Evolutionary conservation across 2,329 filamentous ascomycete genomes (phyloP).

Genomic region (Lachnellula subtilissima): DNA sequence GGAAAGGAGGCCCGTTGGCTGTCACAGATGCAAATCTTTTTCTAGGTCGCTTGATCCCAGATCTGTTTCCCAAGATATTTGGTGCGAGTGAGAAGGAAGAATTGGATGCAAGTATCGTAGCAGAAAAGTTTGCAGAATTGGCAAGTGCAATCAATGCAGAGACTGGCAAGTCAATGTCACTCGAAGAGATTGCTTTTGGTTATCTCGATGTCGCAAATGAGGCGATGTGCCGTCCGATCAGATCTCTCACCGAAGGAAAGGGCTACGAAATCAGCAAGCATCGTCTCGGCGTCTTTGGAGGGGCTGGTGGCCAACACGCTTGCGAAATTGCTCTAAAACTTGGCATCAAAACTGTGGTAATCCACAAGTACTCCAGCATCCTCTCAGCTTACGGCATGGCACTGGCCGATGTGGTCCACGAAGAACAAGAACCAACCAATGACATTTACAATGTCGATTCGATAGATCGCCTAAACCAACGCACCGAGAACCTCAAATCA

Average conservation of each 20-base stretch:
- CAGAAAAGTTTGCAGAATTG: conserved; percentile 67
- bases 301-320: conserved; percentile 88
- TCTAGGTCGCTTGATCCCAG: conserved; percentile 74
- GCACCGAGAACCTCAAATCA: not conserved
- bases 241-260: conserved; percentile 83
- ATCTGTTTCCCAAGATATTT: conserved; percentile 76
- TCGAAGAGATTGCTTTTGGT: conserved; percentile 53
- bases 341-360: conserved; percentile 75
- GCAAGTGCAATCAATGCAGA: conserved; percentile 65
- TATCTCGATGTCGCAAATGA: conserved; percentile 87
- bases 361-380: conserved; percentile 82
- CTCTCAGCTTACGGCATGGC: conserved; percentile 90
- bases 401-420: conserved; percentile 56
- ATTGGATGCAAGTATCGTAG: conserved; percentile 64
- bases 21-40: conserved; percentile 88
- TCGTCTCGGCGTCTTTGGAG: conserved; percentile 81
- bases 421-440: not conserved
- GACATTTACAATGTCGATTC: too few relatives aligned
- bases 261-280: conserved; percentile 85
- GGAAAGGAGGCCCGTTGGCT: conserved; percentile 80
- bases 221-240: conserved; percentile 83
- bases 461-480: not conserved
- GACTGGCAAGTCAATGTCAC: conserved; percentile 50
- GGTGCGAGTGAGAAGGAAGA: too few relatives aligned
- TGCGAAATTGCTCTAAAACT: conserved; percentile 75